Percentiles rank a stretch among this genome's conserved stretches.
phyloP scores from a whole-genome alignment of 208 protist genomes.

The Crithidia sp. region DNA sequence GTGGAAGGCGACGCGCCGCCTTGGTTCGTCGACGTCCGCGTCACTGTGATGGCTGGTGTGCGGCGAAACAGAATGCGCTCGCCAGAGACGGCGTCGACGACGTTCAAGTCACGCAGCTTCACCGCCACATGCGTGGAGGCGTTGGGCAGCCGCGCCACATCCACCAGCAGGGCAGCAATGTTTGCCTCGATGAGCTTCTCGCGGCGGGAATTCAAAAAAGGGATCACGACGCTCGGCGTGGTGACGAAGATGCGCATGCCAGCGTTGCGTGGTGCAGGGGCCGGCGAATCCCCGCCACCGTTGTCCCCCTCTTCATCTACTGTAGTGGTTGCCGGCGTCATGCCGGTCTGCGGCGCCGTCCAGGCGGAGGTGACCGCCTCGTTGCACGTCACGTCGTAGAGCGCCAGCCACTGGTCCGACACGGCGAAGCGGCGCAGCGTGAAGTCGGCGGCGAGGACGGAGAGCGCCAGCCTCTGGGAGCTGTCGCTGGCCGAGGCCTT shows the following conservation, averaged over 20 bases:
- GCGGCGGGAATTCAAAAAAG: conserved; percentile 67
- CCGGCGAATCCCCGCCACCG: neutral
- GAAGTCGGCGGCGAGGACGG: conserved; percentile 74
- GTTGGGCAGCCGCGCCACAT: conserved; percentile 50
- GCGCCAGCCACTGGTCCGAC: conserved; percentile 83
- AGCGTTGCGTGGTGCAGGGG: neutral
- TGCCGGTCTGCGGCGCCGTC: conserved; percentile 30
- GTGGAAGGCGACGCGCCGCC: neutral
- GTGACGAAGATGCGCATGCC: conserved; percentile 68
- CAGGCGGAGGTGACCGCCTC: conserved; percentile 61
- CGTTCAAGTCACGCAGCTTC: conserved; percentile 64
- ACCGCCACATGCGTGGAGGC: conserved; percentile 51
- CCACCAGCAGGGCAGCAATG: conserved; percentile 63
- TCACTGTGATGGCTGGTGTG: neutral
- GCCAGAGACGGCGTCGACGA: conserved; percentile 64
- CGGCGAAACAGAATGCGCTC: conserved; percentile 64
- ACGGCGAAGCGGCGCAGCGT: conserved; percentile 84
- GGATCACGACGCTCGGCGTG: conserved; percentile 73
- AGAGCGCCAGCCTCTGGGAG: conserved; percentile 39
- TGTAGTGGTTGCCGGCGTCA: neutral
- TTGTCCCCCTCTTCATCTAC: neutral
- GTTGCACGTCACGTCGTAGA: conserved; percentile 84
- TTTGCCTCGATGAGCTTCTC: conserved; percentile 71
- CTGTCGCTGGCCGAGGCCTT: neutral
- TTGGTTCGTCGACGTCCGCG: conserved; percentile 4